Evolutionary conservation across 2,329 filamentous ascomycete species (phyloP), one percentile per base, ranked within the genome.

Genomic region (Colletotrichum salicis): DNA sequence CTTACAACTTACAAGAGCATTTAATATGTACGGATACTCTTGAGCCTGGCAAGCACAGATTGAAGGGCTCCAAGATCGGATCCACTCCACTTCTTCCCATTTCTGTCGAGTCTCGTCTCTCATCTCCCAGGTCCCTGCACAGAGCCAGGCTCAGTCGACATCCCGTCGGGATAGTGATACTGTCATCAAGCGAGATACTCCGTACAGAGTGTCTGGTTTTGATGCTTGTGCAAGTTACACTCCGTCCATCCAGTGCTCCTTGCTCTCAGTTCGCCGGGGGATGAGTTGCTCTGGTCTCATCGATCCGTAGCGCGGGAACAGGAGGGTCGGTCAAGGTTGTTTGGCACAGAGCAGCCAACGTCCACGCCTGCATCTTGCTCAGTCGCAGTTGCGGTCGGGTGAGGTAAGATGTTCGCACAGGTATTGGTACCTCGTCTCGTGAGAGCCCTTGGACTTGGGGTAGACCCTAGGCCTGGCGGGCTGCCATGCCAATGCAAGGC

Each of bases 331-430:
- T 70, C 33, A 58, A 69, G 57, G 65, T 63, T 48, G 69, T 59
- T 57, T 63, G 67, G 64, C 24, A 56, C 56, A 54, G 55, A 60
- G 55, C 64, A 66, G 62, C 60, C 67, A 63, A 67, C 31, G 15
- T 64, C 33, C 31, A 54, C 48, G 33, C 57, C 67, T 61, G 41
- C 27, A 41, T 67, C 56, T 29, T 59, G 59, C 61, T 57, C 68
- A 64, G 59, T 71, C 69, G 59, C 69, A 69, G 54, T 69, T 69
- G 69, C 65, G 69, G 69, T 64, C 65, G 69, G 27, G 68, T 48
- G 68, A 58, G 41, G 68, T 56, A 59, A 58, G 64, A 68, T 52
- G 37, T 45, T 58, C 57, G 37, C 51, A 62, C 58, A 59, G 52
- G 41, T 63, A 71, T 24, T 27, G 52, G 37, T 58, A 68, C 68